A percentile compares a stretch with the other conserved stretches of the same genome.
phyloP scores from a whole-genome alignment of 2,329 filamentous ascomycete genomes.

The Sphaerulina vaccinii region DNA sequence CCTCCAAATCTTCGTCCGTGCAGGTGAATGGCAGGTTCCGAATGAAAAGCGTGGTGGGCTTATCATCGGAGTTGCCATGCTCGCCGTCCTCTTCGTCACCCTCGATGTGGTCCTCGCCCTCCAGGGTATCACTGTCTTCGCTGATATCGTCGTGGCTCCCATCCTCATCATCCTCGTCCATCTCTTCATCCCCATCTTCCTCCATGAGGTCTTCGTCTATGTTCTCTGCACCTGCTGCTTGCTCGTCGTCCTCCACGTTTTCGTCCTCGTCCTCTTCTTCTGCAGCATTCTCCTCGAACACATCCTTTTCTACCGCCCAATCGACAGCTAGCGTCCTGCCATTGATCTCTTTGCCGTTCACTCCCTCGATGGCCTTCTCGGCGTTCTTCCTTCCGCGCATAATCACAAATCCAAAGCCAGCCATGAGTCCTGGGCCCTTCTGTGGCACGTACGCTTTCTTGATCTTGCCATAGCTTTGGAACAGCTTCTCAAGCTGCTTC shows the following conservation, averaged over 20 bases:
- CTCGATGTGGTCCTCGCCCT: constrained; percentile 42
- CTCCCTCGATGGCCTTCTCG: constrained; percentile 75
- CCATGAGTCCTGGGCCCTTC: constrained; percentile 63
- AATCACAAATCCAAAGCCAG: constrained; percentile 91
- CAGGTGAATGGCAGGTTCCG: constrained; percentile 90
- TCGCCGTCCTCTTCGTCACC: constrained; percentile 44
- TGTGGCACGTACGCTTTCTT: constrained; percentile 84
- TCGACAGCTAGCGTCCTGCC: constrained; percentile 88
- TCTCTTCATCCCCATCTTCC: constrained; percentile 34
- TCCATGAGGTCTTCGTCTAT: constrained; percentile 26
- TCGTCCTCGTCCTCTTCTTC: constrained; percentile 34
- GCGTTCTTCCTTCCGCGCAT: constrained; percentile 87
- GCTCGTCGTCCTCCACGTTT: constrained; percentile 37
- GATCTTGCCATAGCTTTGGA: constrained; percentile 86
- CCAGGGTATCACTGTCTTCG: constrained; percentile 38
- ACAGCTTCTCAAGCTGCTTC: constrained; percentile 75
- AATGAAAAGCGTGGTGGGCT: constrained; percentile 80
- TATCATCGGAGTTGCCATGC: constrained; percentile 55
- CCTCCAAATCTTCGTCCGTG: constrained; percentile 76
- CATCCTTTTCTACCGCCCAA: constrained; percentile 90
- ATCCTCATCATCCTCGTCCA: constrained; percentile 21
- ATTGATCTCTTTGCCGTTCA: constrained; percentile 90
- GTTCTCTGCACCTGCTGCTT: constrained; percentile 35
- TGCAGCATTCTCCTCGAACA: constrained; percentile 57
- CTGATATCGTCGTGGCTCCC: constrained; percentile 15